A percentile compares a stretch with the other conserved stretches of the same genome.
Evolutionary conservation across 345 rosid genomes (phyloP).

Genomic region (Tarenaya hassleriana): DNA sequence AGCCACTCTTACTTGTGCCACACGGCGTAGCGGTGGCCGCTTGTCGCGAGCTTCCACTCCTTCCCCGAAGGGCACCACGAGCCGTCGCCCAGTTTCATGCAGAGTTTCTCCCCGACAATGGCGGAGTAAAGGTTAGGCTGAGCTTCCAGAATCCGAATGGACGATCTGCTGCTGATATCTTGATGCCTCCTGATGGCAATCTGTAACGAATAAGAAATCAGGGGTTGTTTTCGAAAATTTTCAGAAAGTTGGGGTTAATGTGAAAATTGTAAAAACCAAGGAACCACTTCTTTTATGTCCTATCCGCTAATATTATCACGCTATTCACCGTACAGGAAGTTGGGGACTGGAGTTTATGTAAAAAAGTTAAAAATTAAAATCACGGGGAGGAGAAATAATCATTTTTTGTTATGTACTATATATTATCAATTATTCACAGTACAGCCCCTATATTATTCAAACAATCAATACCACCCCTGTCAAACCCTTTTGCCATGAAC

Average conservation of each 20-base stretch:
- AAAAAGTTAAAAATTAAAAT: background rate
- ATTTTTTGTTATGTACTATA: too few relatives aligned
- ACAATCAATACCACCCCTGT: too few relatives aligned
- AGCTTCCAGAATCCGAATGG: conserved; percentile 53
- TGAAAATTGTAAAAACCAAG: too few relatives aligned
- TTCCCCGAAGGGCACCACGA: conserved; percentile 83
- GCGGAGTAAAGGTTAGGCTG: conserved; percentile 69
- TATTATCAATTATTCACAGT: too few relatives aligned
- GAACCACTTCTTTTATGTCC: too few relatives aligned
- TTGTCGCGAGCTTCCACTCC: conserved; percentile 72
- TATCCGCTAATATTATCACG: too few relatives aligned
- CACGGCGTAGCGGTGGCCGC: conserved; percentile 70
- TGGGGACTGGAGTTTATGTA: background rate
- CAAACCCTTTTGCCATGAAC: too few relatives aligned
- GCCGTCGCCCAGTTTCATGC: conserved; percentile 84
- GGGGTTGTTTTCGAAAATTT: background rate
- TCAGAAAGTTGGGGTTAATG: background rate
- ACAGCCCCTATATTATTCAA: too few relatives aligned
- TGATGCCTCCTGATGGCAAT: conserved; percentile 51
- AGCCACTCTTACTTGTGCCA: conserved; percentile 62
- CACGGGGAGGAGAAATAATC: too few relatives aligned
- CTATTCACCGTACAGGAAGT: too few relatives aligned
- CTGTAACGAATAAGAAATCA: conserved; percentile 27
- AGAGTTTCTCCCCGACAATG: conserved; percentile 61
- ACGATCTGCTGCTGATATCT: conserved; percentile 64